phyloP scores from a whole-genome alignment of 2,329 filamentous ascomycete genomes.

The Neopestalotiopsis sp. region DNA sequence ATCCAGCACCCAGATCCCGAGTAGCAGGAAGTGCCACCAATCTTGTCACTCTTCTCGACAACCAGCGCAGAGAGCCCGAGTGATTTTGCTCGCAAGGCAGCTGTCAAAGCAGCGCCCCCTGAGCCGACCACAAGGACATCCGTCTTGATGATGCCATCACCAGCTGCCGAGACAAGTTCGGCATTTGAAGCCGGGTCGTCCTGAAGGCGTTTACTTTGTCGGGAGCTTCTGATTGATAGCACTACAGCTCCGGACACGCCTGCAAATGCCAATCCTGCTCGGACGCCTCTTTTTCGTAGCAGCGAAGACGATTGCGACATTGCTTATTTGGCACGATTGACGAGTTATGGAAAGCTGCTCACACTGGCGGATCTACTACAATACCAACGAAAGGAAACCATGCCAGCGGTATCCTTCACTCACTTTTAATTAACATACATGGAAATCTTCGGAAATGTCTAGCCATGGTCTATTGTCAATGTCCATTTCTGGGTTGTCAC shows the following conservation, averaged over 20 bases:
- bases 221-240: not conserved
- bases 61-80: conserved; percentile 32
- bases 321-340: not conserved
- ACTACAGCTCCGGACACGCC: not conserved
- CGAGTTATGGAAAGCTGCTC: too few relatives aligned
- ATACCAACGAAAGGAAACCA: too few relatives aligned
- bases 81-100: conserved; percentile 32
- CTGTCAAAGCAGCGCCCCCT: conserved; percentile 37
- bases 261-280: not conserved
- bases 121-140: conserved; percentile 38
- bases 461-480: not conserved
- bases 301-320: not conserved
- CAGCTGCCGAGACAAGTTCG: not conserved
- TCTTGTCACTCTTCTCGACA: conserved; percentile 36
- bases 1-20: conserved; percentile 42
- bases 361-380: too few relatives aligned
- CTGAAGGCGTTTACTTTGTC: not conserved
- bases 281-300: not conserved
- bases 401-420: too few relatives aligned
- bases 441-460: not conserved
- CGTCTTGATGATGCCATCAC: not conserved
- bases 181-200: not conserved
- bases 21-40: conserved; percentile 40
- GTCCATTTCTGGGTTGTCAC: not conserved
- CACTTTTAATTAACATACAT: too few relatives aligned